These are phyloP conservation scores for Melanopsichium pennsylvanicum DNA, from an alignment of 1,284 basidiomycete species.

Conservation along the genomic window DNA sequence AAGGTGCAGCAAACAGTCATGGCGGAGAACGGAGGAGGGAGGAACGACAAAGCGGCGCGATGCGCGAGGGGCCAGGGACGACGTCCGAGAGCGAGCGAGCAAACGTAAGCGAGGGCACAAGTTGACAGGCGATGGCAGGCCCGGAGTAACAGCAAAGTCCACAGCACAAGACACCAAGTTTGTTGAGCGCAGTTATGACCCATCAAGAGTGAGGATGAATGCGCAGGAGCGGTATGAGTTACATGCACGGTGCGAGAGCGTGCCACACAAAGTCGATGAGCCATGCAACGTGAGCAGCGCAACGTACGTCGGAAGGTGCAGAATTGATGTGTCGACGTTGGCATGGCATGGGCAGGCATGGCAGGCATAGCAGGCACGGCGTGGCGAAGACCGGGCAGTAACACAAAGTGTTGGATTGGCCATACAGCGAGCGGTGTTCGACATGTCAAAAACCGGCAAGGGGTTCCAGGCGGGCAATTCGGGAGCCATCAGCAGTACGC, in stretches of 20 bases:
- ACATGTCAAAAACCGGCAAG: constrained; percentile 30
- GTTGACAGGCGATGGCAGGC: constrained; percentile 6
- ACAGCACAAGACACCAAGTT: constrained; percentile 3
- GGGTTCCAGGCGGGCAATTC: constrained; percentile 1
- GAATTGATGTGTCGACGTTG: constrained; percentile 1
- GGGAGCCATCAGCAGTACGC: constrained; percentile 2
- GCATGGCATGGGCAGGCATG: neutral
- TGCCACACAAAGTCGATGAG: constrained; percentile 8
- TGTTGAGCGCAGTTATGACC: too few species aligned
- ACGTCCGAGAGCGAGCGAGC: neutral
- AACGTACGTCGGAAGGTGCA: neutral
- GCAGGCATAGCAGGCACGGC: neutral
- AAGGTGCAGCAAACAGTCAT: neutral
- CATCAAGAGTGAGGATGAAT: neutral
- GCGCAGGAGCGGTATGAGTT: constrained; percentile 8
- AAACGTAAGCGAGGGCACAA: constrained; percentile 13
- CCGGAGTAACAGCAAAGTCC: neutral
- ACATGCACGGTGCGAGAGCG: constrained; percentile 19
- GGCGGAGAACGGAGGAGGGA: neutral
- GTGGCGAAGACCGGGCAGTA: too few species aligned
- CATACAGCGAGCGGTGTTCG: constrained; percentile 2
- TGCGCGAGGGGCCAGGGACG: constrained; percentile 23
- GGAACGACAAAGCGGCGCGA: constrained; percentile 10
- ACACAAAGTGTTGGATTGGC: neutral
- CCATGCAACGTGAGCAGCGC: constrained; percentile 6